A percentile compares a stretch with the other conserved stretches of the same genome.
phyloP scores from a whole-genome alignment of 2,329 filamentous ascomycete genomes.

The Alternaria burnsii region DNA sequence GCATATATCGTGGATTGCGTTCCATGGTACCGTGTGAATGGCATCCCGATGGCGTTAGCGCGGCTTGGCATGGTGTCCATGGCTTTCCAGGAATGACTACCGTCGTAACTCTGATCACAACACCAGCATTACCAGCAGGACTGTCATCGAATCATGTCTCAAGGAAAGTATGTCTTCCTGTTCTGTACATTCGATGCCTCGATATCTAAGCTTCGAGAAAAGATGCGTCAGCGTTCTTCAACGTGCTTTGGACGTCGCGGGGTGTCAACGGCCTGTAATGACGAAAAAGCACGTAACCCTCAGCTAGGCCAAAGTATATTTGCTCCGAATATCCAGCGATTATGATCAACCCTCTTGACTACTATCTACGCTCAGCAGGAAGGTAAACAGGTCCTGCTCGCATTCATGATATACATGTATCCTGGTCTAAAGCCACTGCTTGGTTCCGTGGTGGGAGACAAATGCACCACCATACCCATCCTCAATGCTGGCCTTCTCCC shows the following conservation, averaged over 20 bases:
- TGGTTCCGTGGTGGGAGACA: neutral
- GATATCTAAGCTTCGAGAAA: neutral
- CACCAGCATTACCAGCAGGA: neutral
- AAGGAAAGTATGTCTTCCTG: neutral
- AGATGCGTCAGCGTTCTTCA: neutral
- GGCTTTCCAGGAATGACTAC: neutral
- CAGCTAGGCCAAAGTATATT: neutral
- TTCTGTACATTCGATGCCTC: neutral
- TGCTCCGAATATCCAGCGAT: neutral
- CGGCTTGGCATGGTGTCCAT: neutral
- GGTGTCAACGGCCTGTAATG: neutral
- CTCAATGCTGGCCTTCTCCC: neutral
- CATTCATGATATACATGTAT: neutral
- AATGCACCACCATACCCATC: neutral
- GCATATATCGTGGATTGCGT: slow-evolving; percentile 8
- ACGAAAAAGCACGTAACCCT: neutral
- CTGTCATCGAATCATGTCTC: neutral
- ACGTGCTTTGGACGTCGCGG: neutral
- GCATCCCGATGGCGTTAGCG: slow-evolving; percentile 13
- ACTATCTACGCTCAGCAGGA: neutral
- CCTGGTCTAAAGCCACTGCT: neutral
- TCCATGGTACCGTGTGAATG: slow-evolving; percentile 13
- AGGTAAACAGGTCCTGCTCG: neutral
- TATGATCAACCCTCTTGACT: neutral
- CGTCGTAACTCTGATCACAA: neutral